Percentiles rank a stretch among this genome's conserved stretches.
Conservation (phyloP, 75 land plant species). For the Picea sitchensis region DNA sequence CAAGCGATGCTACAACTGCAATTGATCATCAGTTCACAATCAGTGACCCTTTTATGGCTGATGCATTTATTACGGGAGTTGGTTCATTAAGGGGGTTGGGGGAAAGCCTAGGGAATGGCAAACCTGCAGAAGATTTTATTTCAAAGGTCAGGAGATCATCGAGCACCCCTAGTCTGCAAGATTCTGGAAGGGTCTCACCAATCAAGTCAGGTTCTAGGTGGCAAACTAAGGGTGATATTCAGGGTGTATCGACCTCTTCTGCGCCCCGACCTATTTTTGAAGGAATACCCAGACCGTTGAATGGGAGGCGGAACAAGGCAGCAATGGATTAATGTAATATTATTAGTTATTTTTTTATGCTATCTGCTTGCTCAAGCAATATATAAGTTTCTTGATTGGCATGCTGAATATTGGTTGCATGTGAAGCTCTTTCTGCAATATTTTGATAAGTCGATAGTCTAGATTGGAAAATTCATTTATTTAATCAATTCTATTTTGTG, state of each 20-base stretch:
- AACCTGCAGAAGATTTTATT: neutral
- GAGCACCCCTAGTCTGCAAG: constrained; percentile 41
- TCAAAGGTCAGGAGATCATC: constrained; percentile 41
- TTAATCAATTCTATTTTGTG: neutral
- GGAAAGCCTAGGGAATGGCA: neutral
- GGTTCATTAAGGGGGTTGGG: neutral
- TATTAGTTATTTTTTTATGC: neutral
- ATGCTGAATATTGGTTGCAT: neutral
- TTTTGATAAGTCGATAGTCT: neutral
- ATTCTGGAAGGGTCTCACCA: constrained; percentile 23
- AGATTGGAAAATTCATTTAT: constrained; percentile 10
- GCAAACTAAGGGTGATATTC: constrained; percentile 37
- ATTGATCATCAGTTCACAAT: neutral
- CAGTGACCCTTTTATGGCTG: constrained; percentile 18
- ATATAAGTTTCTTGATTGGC: neutral
- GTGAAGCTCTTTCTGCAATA: neutral
- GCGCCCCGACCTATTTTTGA: constrained; percentile 46
- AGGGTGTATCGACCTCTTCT: constrained; percentile 27
- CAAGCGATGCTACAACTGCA: constrained; percentile 11
- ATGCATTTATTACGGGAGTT: constrained; percentile 9
- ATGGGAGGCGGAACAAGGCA: constrained; percentile 39
- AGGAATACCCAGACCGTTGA: constrained; percentile 43
- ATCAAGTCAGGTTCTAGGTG: constrained; percentile 31
- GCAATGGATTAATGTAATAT: constrained; percentile 38
- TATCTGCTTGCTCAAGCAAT: constrained; percentile 3